These are phyloP conservation scores for Ramaria sp. DNA, from an alignment of 768 basidiomycete genomes.

Conservation along the genomic window DNA sequence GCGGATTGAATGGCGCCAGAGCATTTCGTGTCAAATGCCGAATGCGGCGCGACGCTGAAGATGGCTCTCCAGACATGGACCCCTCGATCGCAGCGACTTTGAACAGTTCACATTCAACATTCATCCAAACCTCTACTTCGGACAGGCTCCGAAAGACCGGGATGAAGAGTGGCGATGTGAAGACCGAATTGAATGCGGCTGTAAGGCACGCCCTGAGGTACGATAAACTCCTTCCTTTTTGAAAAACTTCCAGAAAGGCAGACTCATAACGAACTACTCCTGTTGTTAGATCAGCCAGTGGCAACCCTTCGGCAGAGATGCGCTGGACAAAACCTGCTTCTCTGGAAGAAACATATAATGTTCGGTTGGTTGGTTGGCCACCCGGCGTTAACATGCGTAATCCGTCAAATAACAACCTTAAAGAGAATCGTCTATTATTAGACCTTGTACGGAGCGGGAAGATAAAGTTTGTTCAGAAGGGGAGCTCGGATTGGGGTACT, in stretches of 20 bases:
- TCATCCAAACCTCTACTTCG: neutral
- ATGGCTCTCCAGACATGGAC: neutral
- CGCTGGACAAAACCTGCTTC: slow-evolving; percentile 62
- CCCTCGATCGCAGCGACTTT: neutral
- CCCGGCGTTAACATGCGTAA: slow-evolving; percentile 44
- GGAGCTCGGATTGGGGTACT: neutral
- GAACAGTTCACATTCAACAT: neutral
- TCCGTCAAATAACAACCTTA: slow-evolving; percentile 30
- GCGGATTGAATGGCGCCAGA: slow-evolving; percentile 46
- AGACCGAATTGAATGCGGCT: slow-evolving; percentile 43
- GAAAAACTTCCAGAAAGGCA: neutral
- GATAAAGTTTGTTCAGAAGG: neutral
- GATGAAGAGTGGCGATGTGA: slow-evolving; percentile 21
- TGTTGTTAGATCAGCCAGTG: slow-evolving; percentile 36
- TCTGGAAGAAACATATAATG: slow-evolving; percentile 38
- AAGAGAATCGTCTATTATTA: neutral
- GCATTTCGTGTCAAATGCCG: slow-evolving; percentile 32
- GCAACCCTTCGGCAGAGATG: slow-evolving; percentile 59
- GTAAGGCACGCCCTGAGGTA: slow-evolving; percentile 48
- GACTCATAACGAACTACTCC: neutral
- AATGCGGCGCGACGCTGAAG: neutral
- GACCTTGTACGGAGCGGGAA: slow-evolving; percentile 1
- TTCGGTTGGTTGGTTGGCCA: slow-evolving; percentile 58
- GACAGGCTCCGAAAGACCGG: slow-evolving; percentile 17
- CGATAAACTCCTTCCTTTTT: neutral